These are phyloP conservation scores for Ophiostoma triangulosporum DNA, from an alignment of 2,329 filamentous ascomycete genomes.

Conservation along the genomic window DNA sequence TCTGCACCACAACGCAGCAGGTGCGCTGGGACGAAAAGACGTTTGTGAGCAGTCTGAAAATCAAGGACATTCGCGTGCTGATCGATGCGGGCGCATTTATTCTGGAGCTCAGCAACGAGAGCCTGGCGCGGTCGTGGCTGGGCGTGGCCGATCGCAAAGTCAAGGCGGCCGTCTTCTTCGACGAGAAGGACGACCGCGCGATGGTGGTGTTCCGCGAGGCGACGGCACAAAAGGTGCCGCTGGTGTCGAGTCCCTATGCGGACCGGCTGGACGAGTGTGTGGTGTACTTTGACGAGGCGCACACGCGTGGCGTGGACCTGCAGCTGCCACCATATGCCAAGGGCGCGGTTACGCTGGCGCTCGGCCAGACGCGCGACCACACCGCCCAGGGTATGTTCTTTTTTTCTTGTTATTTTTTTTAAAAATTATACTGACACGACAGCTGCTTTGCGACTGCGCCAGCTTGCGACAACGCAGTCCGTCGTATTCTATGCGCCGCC, in stretches of 20 bases:
- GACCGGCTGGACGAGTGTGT: constrained; percentile 38
- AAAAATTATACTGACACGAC: background rate
- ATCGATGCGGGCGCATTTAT: constrained; percentile 54
- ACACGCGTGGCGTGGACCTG: constrained; percentile 47
- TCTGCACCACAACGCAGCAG: constrained; percentile 19
- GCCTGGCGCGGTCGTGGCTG: background rate
- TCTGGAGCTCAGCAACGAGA: constrained; percentile 24
- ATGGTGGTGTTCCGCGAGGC: constrained; percentile 8
- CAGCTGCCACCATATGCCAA: constrained; percentile 33
- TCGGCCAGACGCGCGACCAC: constrained; percentile 45
- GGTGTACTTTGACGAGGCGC: constrained; percentile 47
- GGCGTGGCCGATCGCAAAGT: background rate
- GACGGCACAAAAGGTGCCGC: constrained; percentile 20
- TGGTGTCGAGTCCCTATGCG: constrained; percentile 40
- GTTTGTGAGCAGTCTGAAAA: constrained; percentile 28
- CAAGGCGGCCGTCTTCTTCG: constrained; percentile 19
- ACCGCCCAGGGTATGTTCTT: constrained; percentile 42
- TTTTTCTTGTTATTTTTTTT: background rate
- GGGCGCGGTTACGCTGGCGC: constrained; percentile 42
- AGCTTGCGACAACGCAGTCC: constrained; percentile 41
- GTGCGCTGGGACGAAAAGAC: constrained; percentile 29
- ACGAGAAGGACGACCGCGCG: constrained; percentile 17
- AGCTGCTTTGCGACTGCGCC: constrained; percentile 53
- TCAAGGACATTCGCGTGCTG: constrained; percentile 33
- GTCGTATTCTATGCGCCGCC: constrained; percentile 42